phyloP scores from a whole-genome alignment of 2,329 filamentous ascomycete genomes.

The Sporothrix brasiliensis region DNA sequence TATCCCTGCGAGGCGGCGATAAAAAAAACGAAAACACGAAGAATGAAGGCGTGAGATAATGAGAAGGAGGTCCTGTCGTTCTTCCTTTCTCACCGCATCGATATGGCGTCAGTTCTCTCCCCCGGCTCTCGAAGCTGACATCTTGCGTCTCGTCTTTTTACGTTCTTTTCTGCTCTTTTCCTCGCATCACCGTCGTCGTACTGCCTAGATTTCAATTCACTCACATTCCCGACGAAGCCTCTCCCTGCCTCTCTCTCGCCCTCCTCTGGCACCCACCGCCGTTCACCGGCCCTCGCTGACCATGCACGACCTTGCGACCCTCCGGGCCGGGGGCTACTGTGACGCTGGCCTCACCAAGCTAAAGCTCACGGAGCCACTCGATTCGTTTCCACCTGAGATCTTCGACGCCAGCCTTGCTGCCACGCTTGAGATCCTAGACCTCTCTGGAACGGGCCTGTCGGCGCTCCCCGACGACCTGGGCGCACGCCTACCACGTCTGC shows the following conservation, averaged over 20 bases:
- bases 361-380: constrained; percentile 44
- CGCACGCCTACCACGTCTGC: constrained; percentile 48
- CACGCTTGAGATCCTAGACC: constrained; percentile 51
- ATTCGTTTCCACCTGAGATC: constrained; percentile 47
- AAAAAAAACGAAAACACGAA: not conserved
- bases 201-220: not conserved
- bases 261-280: not conserved
- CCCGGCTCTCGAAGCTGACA: not conserved
- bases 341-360: constrained; percentile 41
- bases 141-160: not conserved
- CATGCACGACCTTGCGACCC: constrained; percentile 43
- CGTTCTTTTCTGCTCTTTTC: not conserved
- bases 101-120: constrained; percentile 18
- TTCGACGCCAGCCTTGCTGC: constrained; percentile 44
- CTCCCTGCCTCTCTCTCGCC: not conserved
- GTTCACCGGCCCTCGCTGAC: not conserved
- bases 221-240: not conserved
- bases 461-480: constrained; percentile 47
- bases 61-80: not conserved
- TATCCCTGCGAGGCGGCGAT: constrained; percentile 15
- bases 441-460: constrained; percentile 52
- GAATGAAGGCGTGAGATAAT: not conserved
- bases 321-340: constrained; percentile 43
- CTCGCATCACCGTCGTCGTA: not conserved
- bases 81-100: constrained; percentile 4